Evolutionary conservation across 2,329 filamentous ascomycete species (phyloP).

Genomic region (Aspergillus sp.): DNA sequence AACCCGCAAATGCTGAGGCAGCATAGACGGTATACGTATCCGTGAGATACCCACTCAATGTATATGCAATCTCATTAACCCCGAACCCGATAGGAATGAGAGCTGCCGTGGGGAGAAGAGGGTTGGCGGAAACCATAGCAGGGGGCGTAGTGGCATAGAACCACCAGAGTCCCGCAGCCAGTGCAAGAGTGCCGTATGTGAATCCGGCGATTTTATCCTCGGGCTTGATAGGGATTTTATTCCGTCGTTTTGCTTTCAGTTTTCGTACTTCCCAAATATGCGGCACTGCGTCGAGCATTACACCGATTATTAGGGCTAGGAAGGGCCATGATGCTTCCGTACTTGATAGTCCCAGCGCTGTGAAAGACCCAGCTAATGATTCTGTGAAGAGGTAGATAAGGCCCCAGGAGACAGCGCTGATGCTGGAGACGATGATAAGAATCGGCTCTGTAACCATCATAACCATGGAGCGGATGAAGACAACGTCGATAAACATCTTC

Average conservation of each 20-base stretch:
- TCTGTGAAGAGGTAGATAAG: constrained; percentile 13
- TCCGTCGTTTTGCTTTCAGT: background rate
- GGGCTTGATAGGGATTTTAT: constrained; percentile 13
- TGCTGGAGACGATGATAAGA: constrained; percentile 7
- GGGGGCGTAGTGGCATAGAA: constrained; percentile 5
- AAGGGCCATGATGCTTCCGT: constrained; percentile 38
- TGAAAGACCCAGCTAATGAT: constrained; percentile 35
- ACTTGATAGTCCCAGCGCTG: constrained; percentile 29
- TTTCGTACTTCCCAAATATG: background rate
- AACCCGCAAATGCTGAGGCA: constrained; percentile 13
- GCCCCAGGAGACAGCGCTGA: constrained; percentile 1
- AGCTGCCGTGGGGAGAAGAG: constrained; percentile 2
- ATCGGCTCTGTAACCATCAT: constrained; percentile 7
- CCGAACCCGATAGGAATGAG: constrained; percentile 14
- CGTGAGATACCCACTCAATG: constrained; percentile 14
- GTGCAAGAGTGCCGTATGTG: constrained; percentile 10
- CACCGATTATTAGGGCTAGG: constrained; percentile 2
- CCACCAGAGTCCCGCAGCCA: constrained; percentile 8
- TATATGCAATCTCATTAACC: constrained; percentile 14
- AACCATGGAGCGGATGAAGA: background rate
- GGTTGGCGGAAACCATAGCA: background rate
- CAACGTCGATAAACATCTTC: constrained; percentile 2
- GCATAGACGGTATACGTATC: constrained; percentile 21
- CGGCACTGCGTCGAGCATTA: background rate
- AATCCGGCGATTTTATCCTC: constrained; percentile 20